Base-by-base conservation (phyloP, 176 grass and related monocot genomes). In the Oryza brachyantha region DNA sequence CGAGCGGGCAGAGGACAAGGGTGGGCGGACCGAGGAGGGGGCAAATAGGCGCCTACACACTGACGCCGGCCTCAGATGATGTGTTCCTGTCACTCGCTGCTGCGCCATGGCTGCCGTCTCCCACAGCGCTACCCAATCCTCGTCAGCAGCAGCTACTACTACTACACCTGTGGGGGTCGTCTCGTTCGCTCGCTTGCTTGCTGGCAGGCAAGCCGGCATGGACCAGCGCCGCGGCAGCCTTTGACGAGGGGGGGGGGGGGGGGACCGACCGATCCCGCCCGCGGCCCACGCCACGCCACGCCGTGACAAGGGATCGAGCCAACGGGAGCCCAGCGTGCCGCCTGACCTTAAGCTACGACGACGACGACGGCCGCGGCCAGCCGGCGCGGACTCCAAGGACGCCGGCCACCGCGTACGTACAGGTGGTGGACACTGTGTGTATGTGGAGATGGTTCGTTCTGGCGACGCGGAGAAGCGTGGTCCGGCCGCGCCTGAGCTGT, bases 21-120 rank as follows among this genome's bases (percentile, higher is more conserved):
- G 55, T 72, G 3, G 37, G 7, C 39, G n/a, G 39, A 61, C 50
- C 54, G 68, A 81, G 55, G 78, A 42, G 38, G 55, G 55, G 68
- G 84, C 84, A 81, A 81, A 68, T 16, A 63, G 78, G 68, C 38
- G 68, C 38, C 84, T 69, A 39, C n/a, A 39, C 39, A 43, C 38
- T 45, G 39, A 41, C 19, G 8, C 2, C 22, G 13, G 76, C 2
- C 40, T 39, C 54, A 28, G 68, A 69, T 32, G 86, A 88, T 55
- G 64, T 55, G 81, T 75, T 75, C 64, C 4, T 88, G 70, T 88
- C 81, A 84, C 71, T 57, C 76, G 6, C 79, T 45, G 67, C 77
- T 60, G 78, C 83, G 84, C 55, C 14, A 2, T 32, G 31, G 1
- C 31, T 4, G 3, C 31, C 31, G 3, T 32, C 17, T 52, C 5